Evolutionary conservation across 2,329 filamentous ascomycete species (phyloP).

Genomic region (Venturia pyrina): DNA sequence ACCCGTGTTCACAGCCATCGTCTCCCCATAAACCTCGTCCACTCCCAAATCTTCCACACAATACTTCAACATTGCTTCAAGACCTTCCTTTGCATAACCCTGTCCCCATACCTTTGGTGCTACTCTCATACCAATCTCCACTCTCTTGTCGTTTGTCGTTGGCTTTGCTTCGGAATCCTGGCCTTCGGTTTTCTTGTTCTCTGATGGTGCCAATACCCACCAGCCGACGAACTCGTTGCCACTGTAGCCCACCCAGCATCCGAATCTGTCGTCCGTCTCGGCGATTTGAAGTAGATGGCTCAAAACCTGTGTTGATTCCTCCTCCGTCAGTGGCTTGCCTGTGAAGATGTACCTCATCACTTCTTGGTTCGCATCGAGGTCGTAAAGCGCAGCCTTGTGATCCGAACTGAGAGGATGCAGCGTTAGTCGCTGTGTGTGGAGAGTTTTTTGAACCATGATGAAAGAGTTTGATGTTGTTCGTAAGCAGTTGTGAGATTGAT

Average conservation of each 20-base stretch:
- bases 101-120: constrained; percentile 5
- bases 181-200: not conserved
- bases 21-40: constrained; percentile 8
- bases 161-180: not conserved
- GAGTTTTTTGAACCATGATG: constrained; percentile 2
- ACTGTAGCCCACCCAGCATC: constrained; percentile 6
- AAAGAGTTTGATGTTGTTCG: not conserved
- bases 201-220: constrained; percentile 6
- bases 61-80: constrained; percentile 6
- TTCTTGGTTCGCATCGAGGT: not conserved
- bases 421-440: not conserved
- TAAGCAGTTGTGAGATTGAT: not conserved
- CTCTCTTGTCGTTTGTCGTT: not conserved
- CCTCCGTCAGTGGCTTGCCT: not conserved
- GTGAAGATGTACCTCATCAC: constrained; percentile 10
- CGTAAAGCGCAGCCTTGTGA: not conserved
- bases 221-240: constrained; percentile 7
- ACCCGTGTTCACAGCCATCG: constrained; percentile 6
- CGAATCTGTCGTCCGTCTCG: not conserved
- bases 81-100: constrained; percentile 8
- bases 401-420: not conserved
- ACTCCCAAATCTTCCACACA: constrained; percentile 3
- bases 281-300: not conserved
- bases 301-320: constrained; percentile 3
- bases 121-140: constrained; percentile 8